Percentiles rank a stretch among this genome's conserved stretches.
phyloP scores from a whole-genome alignment of 345 rosid species.

The Cardamine chenopodiifolia region DNA sequence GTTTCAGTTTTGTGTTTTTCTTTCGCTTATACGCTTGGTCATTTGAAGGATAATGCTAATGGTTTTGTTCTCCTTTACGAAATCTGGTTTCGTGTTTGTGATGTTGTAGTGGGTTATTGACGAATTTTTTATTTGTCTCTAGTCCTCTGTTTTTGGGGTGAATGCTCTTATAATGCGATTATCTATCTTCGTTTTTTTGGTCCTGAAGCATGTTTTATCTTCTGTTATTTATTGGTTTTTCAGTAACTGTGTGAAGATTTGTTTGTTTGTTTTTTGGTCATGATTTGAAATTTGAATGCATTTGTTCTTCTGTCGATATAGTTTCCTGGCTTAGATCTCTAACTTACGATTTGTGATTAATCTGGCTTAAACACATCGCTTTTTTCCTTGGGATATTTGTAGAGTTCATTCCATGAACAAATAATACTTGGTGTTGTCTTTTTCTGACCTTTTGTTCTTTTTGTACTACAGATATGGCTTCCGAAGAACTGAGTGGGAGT shows the following conservation, averaged over 20 bases:
- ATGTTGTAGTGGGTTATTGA: no score
- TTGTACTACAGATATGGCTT: conserved; percentile 49
- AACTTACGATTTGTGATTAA: no score
- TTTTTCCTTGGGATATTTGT: neutral
- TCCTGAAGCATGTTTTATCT: neutral
- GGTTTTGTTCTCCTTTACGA: no score
- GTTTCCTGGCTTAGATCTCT: no score
- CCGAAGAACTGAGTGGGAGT: conserved; percentile 45
- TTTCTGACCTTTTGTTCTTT: neutral
- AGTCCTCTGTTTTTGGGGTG: neutral
- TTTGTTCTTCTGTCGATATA: neutral
- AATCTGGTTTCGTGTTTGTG: no score
- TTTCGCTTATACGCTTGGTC: no score
- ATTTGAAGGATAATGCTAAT: no score
- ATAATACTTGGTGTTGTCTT: neutral
- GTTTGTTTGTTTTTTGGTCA: neutral
- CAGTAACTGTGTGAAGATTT: neutral
- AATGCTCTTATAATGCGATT: no score
- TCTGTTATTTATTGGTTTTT: neutral
- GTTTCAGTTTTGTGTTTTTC: no score
- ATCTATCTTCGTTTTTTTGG: no score
- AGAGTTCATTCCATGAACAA: neutral
- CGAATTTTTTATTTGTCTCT: neutral
- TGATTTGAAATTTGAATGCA: neutral
- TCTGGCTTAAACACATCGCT: neutral